Conservation (phyloP, 2,329 filamentous ascomycete species). For the Xylariales sp. region DNA sequence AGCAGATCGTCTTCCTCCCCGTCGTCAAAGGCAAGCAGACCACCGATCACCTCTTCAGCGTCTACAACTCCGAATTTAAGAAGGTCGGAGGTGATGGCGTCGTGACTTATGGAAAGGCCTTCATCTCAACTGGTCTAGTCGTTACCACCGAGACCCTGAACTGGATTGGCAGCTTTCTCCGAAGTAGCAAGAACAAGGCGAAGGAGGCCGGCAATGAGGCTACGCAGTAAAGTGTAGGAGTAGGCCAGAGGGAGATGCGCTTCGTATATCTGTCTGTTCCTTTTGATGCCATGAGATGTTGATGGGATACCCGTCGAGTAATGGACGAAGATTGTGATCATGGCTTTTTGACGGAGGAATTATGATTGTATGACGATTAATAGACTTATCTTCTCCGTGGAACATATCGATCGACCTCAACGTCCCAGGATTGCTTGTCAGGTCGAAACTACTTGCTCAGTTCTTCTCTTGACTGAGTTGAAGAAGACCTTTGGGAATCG, state of each 20-base stretch:
- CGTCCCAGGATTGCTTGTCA: too few relatives aligned
- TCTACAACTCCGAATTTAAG: slow-evolving; percentile 57
- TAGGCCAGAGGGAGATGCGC: too few relatives aligned
- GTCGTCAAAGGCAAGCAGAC: slow-evolving; percentile 57
- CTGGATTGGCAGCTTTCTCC: slow-evolving; percentile 56
- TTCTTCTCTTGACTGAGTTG: not conserved
- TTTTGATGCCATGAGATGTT: not conserved
- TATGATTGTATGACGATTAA: slow-evolving; percentile 1
- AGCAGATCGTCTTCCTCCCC: slow-evolving; percentile 57
- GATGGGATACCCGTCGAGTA: not conserved
- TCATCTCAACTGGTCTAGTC: slow-evolving; percentile 62
- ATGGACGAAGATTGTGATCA: slow-evolving; percentile 1
- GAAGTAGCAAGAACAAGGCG: slow-evolving; percentile 57
- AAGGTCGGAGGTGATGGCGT: slow-evolving; percentile 60
- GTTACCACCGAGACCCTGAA: slow-evolving; percentile 60
- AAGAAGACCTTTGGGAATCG: too few relatives aligned
- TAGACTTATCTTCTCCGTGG: slow-evolving; percentile 7
- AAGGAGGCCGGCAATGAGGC: slow-evolving; percentile 51
- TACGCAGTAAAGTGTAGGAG: slow-evolving; percentile 18
- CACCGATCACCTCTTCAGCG: slow-evolving; percentile 54
- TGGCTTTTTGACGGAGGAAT: not conserved
- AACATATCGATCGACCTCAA: too few relatives aligned
- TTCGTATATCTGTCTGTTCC: not conserved
- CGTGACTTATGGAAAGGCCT: slow-evolving; percentile 65
- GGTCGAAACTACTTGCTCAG: not conserved